Evolutionary conservation across 768 basidiomycete species (phyloP).

Genomic region (Hericium erinaceus): DNA sequence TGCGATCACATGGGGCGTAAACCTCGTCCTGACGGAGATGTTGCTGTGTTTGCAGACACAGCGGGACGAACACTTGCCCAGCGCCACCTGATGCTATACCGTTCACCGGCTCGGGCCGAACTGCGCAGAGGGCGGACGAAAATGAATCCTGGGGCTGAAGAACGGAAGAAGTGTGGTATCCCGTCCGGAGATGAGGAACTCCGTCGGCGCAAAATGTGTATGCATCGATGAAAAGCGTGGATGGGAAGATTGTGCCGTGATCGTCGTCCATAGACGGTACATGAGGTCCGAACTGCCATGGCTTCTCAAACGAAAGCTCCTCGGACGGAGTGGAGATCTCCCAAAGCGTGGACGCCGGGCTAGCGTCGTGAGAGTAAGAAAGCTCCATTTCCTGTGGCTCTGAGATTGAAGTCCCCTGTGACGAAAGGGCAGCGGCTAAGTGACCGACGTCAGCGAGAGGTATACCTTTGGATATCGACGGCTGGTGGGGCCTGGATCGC

Average conservation of each 20-base stretch:
- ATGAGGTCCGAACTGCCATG: slow-evolving; percentile 7
- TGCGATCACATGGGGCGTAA: too few relatives aligned
- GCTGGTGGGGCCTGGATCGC: neutral
- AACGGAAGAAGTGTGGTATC: neutral
- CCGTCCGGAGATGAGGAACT: neutral
- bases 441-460: neutral
- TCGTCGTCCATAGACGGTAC: neutral
- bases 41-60: too few relatives aligned
- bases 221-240: neutral
- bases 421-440: neutral
- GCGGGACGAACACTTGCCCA: neutral
- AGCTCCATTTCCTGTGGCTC: too few relatives aligned
- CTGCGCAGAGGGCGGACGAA: neutral
- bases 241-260: neutral
- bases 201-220: neutral
- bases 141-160: neutral
- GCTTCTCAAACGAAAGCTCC: slow-evolving; percentile 11
- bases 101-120: neutral
- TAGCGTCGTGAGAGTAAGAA: slow-evolving; percentile 4
- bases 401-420: neutral
- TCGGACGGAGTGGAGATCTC: slow-evolving; percentile 13
- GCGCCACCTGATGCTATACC: neutral
- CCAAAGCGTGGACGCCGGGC: slow-evolving; percentile 4
- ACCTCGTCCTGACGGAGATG: too few relatives aligned
- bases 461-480: neutral